Evolutionary conservation across 768 basidiomycete species (phyloP).

Genomic region (Boletus coccyginus): DNA sequence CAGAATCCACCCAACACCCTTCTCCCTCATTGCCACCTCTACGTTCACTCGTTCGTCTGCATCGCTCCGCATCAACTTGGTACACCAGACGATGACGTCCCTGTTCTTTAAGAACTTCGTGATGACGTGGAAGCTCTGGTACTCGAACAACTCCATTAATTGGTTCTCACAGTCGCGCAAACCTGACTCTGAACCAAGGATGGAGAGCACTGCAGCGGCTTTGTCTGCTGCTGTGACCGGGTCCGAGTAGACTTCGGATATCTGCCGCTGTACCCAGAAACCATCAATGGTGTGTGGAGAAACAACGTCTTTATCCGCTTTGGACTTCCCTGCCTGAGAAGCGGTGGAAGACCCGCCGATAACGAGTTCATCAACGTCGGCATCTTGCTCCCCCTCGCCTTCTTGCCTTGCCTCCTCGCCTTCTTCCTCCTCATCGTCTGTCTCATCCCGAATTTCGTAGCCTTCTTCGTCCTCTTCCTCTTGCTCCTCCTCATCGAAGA

Average conservation of each 20-base stretch:
- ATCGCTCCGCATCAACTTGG: constrained; percentile 86
- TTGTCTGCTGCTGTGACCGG: constrained; percentile 94
- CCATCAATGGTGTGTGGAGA: constrained; percentile 91
- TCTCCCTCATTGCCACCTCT: constrained; percentile 98
- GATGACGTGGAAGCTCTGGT: constrained; percentile 85
- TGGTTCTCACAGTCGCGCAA: constrained; percentile 93
- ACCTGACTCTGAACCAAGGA: constrained; percentile 83
- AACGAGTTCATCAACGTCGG: constrained; percentile 68
- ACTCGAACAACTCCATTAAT: constrained; percentile 96
- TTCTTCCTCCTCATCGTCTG: constrained; percentile 70
- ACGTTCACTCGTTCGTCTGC: constrained; percentile 89
- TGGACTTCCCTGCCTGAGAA: constrained; percentile 42
- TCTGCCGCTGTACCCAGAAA: constrained; percentile 98
- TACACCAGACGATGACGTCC: constrained; percentile 97
- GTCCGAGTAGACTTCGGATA: constrained; percentile 88
- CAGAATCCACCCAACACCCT: constrained; percentile 93
- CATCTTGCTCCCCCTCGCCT: constrained; percentile 45
- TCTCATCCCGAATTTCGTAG: constrained; percentile 81
- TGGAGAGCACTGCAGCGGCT: constrained; percentile 75
- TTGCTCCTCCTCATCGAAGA: constrained; percentile 96
- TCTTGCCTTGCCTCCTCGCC: constrained; percentile 42
- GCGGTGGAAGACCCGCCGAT: constrained; percentile 67
- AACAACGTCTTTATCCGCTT: constrained; percentile 73
- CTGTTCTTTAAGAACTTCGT: constrained; percentile 92
- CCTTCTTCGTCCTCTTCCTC: constrained; percentile 91